A percentile compares a stretch with the other conserved stretches of the same genome.
Evolutionary conservation across 768 basidiomycete species (phyloP).

Genomic region (Lactarius vividus): DNA sequence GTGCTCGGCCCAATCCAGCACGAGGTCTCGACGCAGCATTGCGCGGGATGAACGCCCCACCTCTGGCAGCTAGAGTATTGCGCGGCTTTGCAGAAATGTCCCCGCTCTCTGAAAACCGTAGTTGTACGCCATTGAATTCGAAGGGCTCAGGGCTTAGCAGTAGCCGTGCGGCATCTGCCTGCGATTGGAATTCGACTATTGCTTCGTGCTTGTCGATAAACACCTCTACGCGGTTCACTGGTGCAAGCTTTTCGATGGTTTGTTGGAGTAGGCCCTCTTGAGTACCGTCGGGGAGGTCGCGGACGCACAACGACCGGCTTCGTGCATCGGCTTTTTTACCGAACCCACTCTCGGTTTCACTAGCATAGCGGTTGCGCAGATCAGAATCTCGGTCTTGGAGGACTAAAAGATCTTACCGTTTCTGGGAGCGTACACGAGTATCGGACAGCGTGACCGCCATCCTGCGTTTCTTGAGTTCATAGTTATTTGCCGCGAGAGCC

Average conservation of each 20-base stretch:
- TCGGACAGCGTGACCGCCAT: slow-evolving; percentile 88
- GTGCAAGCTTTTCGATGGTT: slow-evolving; percentile 71
- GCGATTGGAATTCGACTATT: slow-evolving; percentile 60
- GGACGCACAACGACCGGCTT: slow-evolving; percentile 72
- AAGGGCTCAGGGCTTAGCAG: slow-evolving; percentile 71
- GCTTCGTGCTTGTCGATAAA: slow-evolving; percentile 61
- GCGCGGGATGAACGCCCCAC: slow-evolving; percentile 66
- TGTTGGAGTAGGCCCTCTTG: slow-evolving; percentile 95
- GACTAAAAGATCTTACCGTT: slow-evolving; percentile 31
- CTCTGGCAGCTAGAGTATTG: slow-evolving; percentile 38
- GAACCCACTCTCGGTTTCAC: slow-evolving; percentile 52
- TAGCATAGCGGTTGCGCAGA: not conserved
- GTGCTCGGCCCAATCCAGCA: slow-evolving; percentile 64
- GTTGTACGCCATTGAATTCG: slow-evolving; percentile 56
- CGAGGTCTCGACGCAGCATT: slow-evolving; percentile 62
- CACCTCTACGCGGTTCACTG: slow-evolving; percentile 72
- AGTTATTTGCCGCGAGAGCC: slow-evolving; percentile 78
- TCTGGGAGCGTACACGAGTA: slow-evolving; percentile 43
- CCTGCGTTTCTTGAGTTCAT: slow-evolving; percentile 85
- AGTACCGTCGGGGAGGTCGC: slow-evolving; percentile 67
- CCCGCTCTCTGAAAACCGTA: slow-evolving; percentile 60
- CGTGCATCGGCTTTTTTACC: slow-evolving; percentile 54
- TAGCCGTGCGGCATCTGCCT: slow-evolving; percentile 78
- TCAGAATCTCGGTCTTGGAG: not conserved
- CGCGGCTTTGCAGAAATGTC: slow-evolving; percentile 34